Evolutionary conservation across 768 basidiomycete species (phyloP).

Genomic region (Lentinula guzmanii): DNA sequence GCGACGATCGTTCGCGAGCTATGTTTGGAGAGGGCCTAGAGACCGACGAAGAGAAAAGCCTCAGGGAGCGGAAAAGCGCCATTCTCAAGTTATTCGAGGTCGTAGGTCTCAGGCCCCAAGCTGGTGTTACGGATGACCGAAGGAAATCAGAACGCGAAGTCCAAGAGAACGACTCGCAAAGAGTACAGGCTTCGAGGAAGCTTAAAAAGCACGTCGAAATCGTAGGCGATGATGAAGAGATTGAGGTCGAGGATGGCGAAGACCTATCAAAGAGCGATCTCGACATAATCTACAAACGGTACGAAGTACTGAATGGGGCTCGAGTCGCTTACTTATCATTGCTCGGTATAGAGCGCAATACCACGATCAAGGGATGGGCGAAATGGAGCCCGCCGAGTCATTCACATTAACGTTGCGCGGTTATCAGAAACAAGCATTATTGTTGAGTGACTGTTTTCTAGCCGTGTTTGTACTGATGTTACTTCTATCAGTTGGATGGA

Average conservation of each 20-base stretch:
- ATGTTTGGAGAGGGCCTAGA: slow-evolving; percentile 77
- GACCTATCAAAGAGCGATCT: slow-evolving; percentile 78
- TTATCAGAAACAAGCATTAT: slow-evolving; percentile 92
- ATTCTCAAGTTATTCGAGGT: slow-evolving; percentile 69
- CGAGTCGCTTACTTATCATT: slow-evolving; percentile 3
- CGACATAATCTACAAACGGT: slow-evolving; percentile 83
- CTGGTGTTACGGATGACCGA: slow-evolving; percentile 31
- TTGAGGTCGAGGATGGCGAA: slow-evolving; percentile 80
- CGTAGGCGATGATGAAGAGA: slow-evolving; percentile 77
- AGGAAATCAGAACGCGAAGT: slow-evolving; percentile 27
- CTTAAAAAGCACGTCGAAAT: slow-evolving; percentile 53
- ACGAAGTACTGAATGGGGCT: background rate
- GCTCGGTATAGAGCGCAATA: slow-evolving; percentile 62
- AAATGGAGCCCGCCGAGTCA: slow-evolving; percentile 75
- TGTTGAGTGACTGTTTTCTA: slow-evolving; percentile 33
- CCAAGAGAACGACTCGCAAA: slow-evolving; percentile 33
- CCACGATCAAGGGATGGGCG: slow-evolving; percentile 68
- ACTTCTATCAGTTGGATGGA: slow-evolving; percentile 73
- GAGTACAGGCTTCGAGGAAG: slow-evolving; percentile 26
- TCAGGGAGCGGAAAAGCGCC: slow-evolving; percentile 76
- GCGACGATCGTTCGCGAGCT: slow-evolving; percentile 22
- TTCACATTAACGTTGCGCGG: slow-evolving; percentile 73
- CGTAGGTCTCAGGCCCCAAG: slow-evolving; percentile 62
- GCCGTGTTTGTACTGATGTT: background rate
- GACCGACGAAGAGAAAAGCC: slow-evolving; percentile 68